Evolutionary conservation across 164 flowering plant species (phyloP).

Genomic region (Vitis vinifera): DNA sequence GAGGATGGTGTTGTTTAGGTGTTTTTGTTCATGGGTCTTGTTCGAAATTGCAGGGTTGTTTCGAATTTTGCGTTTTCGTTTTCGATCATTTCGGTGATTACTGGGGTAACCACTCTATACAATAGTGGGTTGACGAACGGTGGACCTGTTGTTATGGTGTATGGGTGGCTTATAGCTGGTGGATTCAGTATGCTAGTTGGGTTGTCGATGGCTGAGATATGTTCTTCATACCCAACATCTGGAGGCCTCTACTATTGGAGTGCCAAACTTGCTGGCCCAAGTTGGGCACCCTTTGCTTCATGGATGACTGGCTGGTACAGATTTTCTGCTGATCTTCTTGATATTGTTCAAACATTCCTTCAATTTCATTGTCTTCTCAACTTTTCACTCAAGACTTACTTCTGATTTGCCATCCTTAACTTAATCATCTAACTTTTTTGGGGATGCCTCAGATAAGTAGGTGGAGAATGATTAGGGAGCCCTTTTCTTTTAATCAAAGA

Average conservation of each 20-base stretch:
- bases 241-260: slow-evolving; percentile 87
- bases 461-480: too few species aligned
- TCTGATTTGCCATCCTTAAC: too few species aligned
- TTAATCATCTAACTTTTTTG: too few species aligned
- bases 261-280: slow-evolving; percentile 78
- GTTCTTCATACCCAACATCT: slow-evolving; percentile 77
- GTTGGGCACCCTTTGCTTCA: slow-evolving; percentile 97
- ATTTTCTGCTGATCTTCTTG: not conserved
- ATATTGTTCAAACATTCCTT: not conserved
- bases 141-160: slow-evolving; percentile 58
- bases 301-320: slow-evolving; percentile 96
- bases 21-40: not conserved
- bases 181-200: slow-evolving; percentile 58
- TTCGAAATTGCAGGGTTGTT: slow-evolving; percentile 13
- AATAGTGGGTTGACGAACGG: slow-evolving; percentile 63
- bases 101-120: slow-evolving; percentile 64
- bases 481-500: too few species aligned
- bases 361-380: not conserved
- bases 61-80: slow-evolving; percentile 40
- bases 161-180: slow-evolving; percentile 68
- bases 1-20: too few species aligned
- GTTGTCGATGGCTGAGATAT: slow-evolving; percentile 74
- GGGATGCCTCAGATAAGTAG: too few species aligned
- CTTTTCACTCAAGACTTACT: too few species aligned
- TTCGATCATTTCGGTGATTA: slow-evolving; percentile 55